Base-by-base conservation (phyloP, 192 early-diverging fungal genomes). In the Kappamyces sp. region DNA sequence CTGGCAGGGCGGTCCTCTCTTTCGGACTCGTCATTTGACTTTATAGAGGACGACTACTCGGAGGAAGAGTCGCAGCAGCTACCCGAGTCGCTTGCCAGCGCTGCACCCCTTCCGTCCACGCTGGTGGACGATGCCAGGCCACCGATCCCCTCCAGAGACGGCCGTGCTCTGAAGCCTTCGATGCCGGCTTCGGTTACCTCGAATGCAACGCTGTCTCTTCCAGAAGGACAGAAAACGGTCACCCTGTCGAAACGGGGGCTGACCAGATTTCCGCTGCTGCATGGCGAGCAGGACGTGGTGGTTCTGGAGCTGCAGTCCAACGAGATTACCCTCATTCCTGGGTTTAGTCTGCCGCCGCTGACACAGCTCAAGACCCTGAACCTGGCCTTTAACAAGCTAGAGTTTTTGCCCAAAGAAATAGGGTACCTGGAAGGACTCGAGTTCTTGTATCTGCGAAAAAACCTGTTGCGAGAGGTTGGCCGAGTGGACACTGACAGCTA, bases 381-480 rank as follows among this genome's bases (percentile, higher is more conserved):
- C 47, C 47, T 58, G 29, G 11, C 55, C n/a, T 46, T 47, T 34
- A 58, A 58, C 30, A 34, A 31, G 22, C 47, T 58, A 34, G 14
- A 58, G 36, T 58, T 31, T 5, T 38, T 58, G 42, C 55, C 55
- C 3, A 12, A 42, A 58, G 30, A 32, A 12, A 32, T 58, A 37
- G 41, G 6, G 2, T 43, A 43, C 42, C 36, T 55, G 32, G 45
- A 36, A 1, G 15, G 45, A 43, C 34, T 55, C 29, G 34, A 55
- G 34, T 43, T 43, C 7, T 14, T 55, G n/a, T 55, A 32, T 39
- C 45, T 55, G n/a, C 29, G 34, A 5, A 55, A 55, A 29, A 55
- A 55, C 31, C 30, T 39, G 31, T 30, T 55, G 9, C 29, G 30
- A 4, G 31, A 34, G 53, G 53, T 55, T 5, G 4, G 22, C 12